Percentiles rank a stretch among this genome's conserved stretches.
phyloP scores from a whole-genome alignment of 805 yeast genomes.

The Candida coquimbonensis region DNA sequence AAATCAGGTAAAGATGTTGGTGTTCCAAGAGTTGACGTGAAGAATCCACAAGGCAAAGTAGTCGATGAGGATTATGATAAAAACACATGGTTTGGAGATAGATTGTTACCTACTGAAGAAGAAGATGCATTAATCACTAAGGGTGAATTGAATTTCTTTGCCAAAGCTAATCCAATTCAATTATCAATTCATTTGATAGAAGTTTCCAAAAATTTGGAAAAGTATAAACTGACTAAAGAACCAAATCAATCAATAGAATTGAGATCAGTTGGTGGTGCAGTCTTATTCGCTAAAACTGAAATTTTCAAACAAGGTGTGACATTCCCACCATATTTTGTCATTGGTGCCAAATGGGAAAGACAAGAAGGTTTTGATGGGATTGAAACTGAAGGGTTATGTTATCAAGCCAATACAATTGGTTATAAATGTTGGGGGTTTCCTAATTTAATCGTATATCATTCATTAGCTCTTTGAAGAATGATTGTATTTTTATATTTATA shows the following conservation, averaged over 20 bases:
- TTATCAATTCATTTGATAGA: not conserved
- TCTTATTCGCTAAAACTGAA: conserved; percentile 34
- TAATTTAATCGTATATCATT: conserved; percentile 23
- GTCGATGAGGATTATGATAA: conserved; percentile 25
- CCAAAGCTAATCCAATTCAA: not conserved
- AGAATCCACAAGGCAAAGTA: conserved; percentile 10
- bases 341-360: conserved; percentile 40
- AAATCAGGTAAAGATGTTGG: conserved; percentile 24
- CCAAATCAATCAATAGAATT: not conserved
- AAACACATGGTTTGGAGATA: conserved; percentile 29
- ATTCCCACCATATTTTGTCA: conserved; percentile 38
- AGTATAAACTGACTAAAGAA: not conserved
- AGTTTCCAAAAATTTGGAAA: not conserved
- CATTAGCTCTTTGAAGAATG: not conserved
- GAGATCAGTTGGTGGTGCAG: not conserved
- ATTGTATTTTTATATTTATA: not conserved
- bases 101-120: conserved; percentile 20
- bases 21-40: conserved; percentile 23
- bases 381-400: conserved; percentile 49
- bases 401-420: conserved; percentile 37
- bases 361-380: conserved; percentile 47
- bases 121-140: conserved; percentile 12
- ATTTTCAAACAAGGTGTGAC: conserved; percentile 39
- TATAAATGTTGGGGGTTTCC: conserved; percentile 46
- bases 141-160: conserved; percentile 11